Conservation (phyloP, 768 basidiomycete species). For the Russula dissimulans region DNA sequence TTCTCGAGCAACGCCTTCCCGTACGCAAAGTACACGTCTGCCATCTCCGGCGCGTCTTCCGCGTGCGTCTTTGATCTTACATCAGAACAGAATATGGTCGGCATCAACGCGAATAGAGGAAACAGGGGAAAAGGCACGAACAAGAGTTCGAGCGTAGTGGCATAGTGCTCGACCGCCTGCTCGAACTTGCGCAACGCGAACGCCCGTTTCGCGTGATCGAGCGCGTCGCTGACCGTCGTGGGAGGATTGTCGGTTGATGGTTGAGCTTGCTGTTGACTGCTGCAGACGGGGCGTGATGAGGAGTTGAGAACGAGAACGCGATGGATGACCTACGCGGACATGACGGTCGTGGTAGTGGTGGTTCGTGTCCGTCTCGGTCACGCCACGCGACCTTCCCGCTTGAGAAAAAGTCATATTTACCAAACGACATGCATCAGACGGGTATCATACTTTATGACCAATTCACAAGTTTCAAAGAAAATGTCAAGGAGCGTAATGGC, state of each 20-base stretch:
- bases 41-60: constrained; percentile 75
- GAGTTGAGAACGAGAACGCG: neutral
- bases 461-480: no score
- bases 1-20: constrained; percentile 92
- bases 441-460: no score
- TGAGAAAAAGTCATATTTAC: constrained; percentile 1
- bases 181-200: constrained; percentile 83
- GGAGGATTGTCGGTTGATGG: neutral
- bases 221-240: constrained; percentile 41
- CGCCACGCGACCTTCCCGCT: no score
- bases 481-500: neutral
- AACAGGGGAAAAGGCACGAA: constrained; percentile 34
- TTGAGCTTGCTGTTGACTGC: neutral
- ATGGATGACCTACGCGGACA: constrained; percentile 11
- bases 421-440: no score
- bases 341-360: neutral
- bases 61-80: constrained; percentile 61
- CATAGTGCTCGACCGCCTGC: constrained; percentile 77
- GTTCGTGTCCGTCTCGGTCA: no score
- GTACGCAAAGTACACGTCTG: constrained; percentile 84
- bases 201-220: constrained; percentile 80
- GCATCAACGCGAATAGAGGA: neutral
- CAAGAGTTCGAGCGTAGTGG: constrained; percentile 75
- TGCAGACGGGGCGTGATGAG: neutral
- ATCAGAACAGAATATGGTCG: neutral